Percentiles rank a stretch among this genome's conserved stretches.
phyloP scores from a whole-genome alignment of 257 asterid genomes.

The Plectranthus barbatus region DNA sequence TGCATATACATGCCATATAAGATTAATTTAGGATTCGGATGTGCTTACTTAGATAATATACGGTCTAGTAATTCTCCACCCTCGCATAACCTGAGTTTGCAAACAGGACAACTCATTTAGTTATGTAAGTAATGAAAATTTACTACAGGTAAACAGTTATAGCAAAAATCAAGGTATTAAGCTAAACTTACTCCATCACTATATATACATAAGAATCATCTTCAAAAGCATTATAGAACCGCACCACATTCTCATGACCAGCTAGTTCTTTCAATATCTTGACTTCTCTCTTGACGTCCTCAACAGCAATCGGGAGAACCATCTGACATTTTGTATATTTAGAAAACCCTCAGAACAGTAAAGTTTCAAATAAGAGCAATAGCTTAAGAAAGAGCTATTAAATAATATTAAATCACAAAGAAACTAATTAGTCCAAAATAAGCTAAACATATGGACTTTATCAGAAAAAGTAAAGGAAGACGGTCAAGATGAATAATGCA shows the following conservation, averaged over 20 bases:
- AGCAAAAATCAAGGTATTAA: not conserved
- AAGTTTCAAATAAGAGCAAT: not conserved
- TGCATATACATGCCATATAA: not conserved
- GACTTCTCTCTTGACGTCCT: constrained; percentile 96
- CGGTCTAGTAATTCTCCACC: constrained; percentile 98
- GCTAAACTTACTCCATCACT: constrained; percentile 87
- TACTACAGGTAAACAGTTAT: not conserved
- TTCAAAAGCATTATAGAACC: constrained; percentile 82
- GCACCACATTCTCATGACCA: constrained; percentile 97
- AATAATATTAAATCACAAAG: not conserved
- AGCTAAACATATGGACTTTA: not conserved
- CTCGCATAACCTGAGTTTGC: constrained; percentile 65
- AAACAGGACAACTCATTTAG: constrained; percentile 5
- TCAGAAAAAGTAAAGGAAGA: not conserved
- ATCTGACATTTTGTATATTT: constrained; percentile 40
- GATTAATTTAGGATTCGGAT: not conserved
- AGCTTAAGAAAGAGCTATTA: too few species aligned
- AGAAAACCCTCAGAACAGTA: not conserved
- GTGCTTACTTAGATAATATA: constrained; percentile 72
- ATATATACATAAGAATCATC: constrained; percentile 83
- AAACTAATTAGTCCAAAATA: not conserved
- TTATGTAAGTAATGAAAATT: not conserved
- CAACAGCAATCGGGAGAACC: constrained; percentile 97
- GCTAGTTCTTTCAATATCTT: constrained; percentile 85
- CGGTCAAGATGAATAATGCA: not conserved